phyloP scores from a whole-genome alignment of 169 alveolate species.

The Perkinsus olseni region DNA sequence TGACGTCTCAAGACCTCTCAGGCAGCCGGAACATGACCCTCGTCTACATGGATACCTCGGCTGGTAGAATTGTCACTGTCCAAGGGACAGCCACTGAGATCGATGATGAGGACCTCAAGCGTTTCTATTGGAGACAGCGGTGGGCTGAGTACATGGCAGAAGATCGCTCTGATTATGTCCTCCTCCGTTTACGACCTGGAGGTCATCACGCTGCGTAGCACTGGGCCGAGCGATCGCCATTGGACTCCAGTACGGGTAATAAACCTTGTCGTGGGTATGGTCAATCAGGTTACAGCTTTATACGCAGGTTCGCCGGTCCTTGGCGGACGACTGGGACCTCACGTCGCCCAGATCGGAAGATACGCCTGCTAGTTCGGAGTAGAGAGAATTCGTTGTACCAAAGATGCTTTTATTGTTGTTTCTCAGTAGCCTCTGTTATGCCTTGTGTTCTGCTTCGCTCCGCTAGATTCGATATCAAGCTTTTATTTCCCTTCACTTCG shows the following conservation, averaged over 20 bases:
- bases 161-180: not conserved
- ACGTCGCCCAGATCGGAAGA: not conserved
- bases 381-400: not conserved
- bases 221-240: not conserved
- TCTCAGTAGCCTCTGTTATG: not conserved
- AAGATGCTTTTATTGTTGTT: not conserved
- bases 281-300: not conserved
- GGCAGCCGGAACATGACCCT: not conserved
- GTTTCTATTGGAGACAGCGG: not conserved
- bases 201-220: not conserved
- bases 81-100: not conserved
- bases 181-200: not conserved
- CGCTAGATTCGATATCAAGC: not conserved
- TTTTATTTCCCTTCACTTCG: not conserved
- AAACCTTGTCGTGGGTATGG: not conserved
- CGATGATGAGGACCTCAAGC: not conserved
- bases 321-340: not conserved
- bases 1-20: not conserved
- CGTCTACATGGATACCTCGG: not conserved
- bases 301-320: not conserved
- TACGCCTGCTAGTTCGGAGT: not conserved
- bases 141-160: not conserved
- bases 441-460: not conserved
- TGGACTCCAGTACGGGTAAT: not conserved
- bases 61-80: not conserved